These are phyloP conservation scores for Coemansia sp. DNA, from an alignment of 192 early-diverging fungal species.

Conservation along the genomic window DNA sequence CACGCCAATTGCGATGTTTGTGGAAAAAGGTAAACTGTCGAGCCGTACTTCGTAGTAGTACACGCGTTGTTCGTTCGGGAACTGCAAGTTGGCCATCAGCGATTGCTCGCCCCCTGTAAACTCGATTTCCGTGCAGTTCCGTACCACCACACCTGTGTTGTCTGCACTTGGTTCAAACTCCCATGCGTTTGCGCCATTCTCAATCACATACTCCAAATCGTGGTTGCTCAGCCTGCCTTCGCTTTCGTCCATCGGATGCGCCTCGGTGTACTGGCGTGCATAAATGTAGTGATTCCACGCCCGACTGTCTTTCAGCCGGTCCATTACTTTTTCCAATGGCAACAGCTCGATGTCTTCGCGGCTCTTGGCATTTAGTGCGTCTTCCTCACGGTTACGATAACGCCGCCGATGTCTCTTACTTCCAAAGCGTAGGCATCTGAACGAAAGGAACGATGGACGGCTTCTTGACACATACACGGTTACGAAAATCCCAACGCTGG, in stretches of 20 bases:
- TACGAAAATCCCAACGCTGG: conserved; percentile 10
- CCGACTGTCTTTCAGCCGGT: conserved; percentile 25
- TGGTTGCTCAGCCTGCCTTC: conserved; percentile 27
- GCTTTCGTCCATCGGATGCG: conserved; percentile 46
- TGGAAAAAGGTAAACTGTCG: conserved; percentile 57
- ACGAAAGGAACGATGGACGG: conserved; percentile 5
- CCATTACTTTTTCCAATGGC: conserved; percentile 29
- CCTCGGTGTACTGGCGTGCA: conserved; percentile 58
- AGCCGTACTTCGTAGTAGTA: conserved; percentile 53
- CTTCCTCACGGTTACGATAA: conserved; percentile 5
- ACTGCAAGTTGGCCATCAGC: conserved; percentile 44
- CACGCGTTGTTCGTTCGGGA: conserved; percentile 52
- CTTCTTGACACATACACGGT: conserved; percentile 12
- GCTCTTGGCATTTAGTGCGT: conserved; percentile 4
- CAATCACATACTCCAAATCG: conserved; percentile 38
- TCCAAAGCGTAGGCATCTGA: neutral
- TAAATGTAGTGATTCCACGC: conserved; percentile 40
- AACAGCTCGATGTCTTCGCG: conserved; percentile 28
- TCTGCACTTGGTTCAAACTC: conserved; percentile 27
- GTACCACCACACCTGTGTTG: conserved; percentile 23
- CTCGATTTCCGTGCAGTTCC: conserved; percentile 39
- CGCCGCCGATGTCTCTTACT: conserved; percentile 1
- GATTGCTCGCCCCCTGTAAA: conserved; percentile 39
- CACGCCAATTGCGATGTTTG: conserved; percentile 68
- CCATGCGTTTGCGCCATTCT: conserved; percentile 49